A percentile compares a stretch with the other conserved stretches of the same genome.
Conservation (phyloP, 2,329 filamentous ascomycete genomes). For the Pezicula neosporulosa region DNA sequence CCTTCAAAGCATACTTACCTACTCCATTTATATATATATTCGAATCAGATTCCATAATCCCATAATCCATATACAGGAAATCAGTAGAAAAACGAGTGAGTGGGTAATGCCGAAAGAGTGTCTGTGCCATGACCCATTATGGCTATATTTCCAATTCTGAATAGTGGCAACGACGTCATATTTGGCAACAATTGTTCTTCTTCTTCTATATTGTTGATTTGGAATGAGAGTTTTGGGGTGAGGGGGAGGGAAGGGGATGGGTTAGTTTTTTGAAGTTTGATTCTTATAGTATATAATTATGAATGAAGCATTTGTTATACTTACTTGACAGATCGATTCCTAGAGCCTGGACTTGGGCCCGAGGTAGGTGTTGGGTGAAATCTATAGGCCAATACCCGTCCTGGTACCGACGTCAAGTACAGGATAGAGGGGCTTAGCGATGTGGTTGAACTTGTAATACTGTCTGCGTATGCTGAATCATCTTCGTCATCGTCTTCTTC, state of each 20-base stretch:
- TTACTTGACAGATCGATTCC: conserved; percentile 26
- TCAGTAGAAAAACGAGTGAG: too few species aligned
- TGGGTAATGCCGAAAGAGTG: too few species aligned
- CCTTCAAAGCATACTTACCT: conserved; percentile 29
- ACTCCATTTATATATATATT: not conserved
- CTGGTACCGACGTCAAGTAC: conserved; percentile 3
- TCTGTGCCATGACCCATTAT: too few species aligned
- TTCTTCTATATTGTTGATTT: conserved; percentile 54
- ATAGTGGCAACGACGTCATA: too few species aligned
- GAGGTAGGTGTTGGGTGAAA: too few species aligned
- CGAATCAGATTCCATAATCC: conserved; percentile 12
- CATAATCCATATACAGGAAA: too few species aligned
- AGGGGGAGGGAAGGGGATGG: conserved; percentile 26
- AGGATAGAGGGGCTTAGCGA: conserved; percentile 3
- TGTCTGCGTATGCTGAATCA: not conserved
- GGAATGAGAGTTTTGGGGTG: conserved; percentile 58
- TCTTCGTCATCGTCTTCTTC: not conserved
- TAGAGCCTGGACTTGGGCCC: conserved; percentile 19
- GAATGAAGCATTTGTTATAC: too few species aligned
- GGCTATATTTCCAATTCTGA: too few species aligned
- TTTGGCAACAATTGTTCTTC: too few species aligned
- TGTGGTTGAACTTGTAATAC: not conserved
- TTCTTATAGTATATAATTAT: too few species aligned
- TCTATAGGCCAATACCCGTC: conserved; percentile 8
- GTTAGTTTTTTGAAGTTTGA: too few species aligned